Base-by-base conservation (phyloP, 176 grass and related monocot species). In the Eleusine indica region DNA sequence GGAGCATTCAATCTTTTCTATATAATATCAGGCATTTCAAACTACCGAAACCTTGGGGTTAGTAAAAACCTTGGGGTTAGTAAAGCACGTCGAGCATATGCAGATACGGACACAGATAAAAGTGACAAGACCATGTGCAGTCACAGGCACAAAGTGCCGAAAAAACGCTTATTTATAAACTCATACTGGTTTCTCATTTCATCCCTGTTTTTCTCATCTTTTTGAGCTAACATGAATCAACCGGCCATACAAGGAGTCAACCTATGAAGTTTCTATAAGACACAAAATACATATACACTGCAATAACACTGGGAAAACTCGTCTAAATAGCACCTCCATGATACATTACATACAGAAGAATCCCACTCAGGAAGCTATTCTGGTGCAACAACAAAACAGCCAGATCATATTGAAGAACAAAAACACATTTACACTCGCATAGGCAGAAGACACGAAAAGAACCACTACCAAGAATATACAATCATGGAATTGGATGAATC, bases 391-490 rank as follows among this genome's bases (percentile, higher is more conserved):
- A 70, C 66, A 79, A 53, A 21, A 84, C 6, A 16, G 28, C 22
- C 18, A 83, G 63, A 72, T 19, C 62, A 72, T 78, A 78, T 42
- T 32, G n/a, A 21, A 75, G 25, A 78, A 46, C 13, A 68, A 89
- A 57, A 78, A 56, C 19, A 70, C 68, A 75, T 87, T 75, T 80
- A 90, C 84, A 84, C 60, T 70, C 56, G 11, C n/a, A 65, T n/a
- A 4, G 19, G 73, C 57, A 77, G 58, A 80, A 72, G 58, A 80
- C 17, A 15, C 22, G 29, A 28, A 60, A 75, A 63, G 35, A 80
- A 80, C 52, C 52, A 68, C 71, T 90, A 87, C 80, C 54, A 15
- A 87, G 80, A 83, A 90, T 87, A 80, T 84, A 87, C 84, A 90
- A 66, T 51, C 80, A 66, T 66, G 32, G 17, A 66, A 66, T 35